A percentile compares a stretch with the other conserved stretches of the same genome.
These are phyloP conservation scores for Eucalyptus curtisii DNA, from an alignment of 345 rosid species.

Conservation along the genomic window DNA sequence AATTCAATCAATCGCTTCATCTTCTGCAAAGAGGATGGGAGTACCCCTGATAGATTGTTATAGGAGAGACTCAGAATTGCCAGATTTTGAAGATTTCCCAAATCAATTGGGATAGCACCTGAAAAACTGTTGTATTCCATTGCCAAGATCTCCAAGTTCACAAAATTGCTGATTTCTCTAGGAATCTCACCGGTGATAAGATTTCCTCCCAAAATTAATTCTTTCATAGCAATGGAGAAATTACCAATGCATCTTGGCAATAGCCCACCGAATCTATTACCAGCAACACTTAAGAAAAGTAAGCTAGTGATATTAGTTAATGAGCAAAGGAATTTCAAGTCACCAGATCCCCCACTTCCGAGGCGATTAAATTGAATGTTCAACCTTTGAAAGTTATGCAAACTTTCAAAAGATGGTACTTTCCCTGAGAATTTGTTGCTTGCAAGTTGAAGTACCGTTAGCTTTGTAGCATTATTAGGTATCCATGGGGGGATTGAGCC, in stretches of 20 bases:
- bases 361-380: too few species aligned
- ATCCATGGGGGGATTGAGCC: too few species aligned
- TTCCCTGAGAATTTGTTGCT: too few species aligned
- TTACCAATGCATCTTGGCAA: not conserved
- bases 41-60: not conserved
- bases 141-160: not conserved
- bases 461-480: too few species aligned
- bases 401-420: too few species aligned
- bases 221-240: not conserved
- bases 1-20: not conserved
- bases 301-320: not conserved
- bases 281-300: accelerated
- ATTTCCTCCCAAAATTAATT: not conserved
- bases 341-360: not conserved
- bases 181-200: slow-evolving; percentile 3
- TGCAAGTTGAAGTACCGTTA: accelerated
- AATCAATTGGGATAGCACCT: slow-evolving; percentile 4
- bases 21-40: slow-evolving; percentile 8
- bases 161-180: not conserved
- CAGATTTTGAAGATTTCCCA: slow-evolving; percentile 3
- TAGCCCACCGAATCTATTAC: not conserved
- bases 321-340: not conserved
- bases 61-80: not conserved
- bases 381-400: accelerated
- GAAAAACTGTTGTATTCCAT: not conserved